These are phyloP conservation scores for Auxenochlorella pyrenoidosa DNA, from an alignment of 139 green algal genomes.

Conservation along the genomic window DNA sequence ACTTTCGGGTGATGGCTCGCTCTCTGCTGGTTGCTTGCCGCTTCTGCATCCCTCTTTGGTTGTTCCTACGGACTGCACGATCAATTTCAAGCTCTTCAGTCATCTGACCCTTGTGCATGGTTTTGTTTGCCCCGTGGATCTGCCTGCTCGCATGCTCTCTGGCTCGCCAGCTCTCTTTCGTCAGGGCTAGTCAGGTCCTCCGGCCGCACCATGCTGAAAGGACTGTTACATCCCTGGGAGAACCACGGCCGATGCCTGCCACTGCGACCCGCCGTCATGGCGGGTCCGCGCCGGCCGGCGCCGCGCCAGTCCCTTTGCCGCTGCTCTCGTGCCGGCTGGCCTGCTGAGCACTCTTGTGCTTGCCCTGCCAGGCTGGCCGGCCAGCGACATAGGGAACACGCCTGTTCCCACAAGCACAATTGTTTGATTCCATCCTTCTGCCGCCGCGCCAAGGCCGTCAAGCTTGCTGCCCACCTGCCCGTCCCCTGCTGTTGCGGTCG, in stretches of 20 bases:
- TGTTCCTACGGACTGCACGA: no score
- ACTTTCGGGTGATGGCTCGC: not conserved
- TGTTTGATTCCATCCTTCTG: no score
- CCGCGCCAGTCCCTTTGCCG: slow-evolving; percentile 10
- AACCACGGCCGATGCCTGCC: slow-evolving; percentile 7
- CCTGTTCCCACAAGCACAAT: not conserved
- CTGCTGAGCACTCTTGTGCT: not conserved
- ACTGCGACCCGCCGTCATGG: slow-evolving; percentile 28
- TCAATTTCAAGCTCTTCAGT: no score
- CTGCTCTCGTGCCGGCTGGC: not conserved
- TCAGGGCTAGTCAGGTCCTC: slow-evolving; percentile 48
- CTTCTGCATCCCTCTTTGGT: no score
- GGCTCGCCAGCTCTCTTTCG: not conserved
- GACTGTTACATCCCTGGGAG: slow-evolving; percentile 53
- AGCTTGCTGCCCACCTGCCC: not conserved
- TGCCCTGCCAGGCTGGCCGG: not conserved
- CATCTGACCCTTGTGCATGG: no score
- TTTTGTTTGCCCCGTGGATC: no score
- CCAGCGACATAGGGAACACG: not conserved
- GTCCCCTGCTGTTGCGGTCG: no score
- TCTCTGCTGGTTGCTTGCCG: not conserved
- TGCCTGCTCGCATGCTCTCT: no score
- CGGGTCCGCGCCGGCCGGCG: not conserved
- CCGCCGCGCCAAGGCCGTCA: not conserved
- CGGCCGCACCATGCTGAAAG: slow-evolving; percentile 31